Conservation (phyloP, 1,284 basidiomycete species). For the Naganishia albida region DNA sequence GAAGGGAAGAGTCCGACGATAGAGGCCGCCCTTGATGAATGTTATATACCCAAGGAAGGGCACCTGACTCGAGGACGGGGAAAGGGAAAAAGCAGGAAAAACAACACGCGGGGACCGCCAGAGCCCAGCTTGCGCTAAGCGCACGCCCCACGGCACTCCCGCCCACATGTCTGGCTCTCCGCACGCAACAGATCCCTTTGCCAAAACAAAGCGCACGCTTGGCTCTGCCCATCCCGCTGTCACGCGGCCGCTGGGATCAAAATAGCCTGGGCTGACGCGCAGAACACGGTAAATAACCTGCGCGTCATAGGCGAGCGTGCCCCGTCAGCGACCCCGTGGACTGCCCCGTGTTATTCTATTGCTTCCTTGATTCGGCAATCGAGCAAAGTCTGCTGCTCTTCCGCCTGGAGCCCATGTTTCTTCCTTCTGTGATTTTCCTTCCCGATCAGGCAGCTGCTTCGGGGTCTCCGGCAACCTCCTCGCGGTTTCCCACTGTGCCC, state of each 20-base stretch:
- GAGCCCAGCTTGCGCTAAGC: constrained; percentile 4
- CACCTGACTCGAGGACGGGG: constrained; percentile 13
- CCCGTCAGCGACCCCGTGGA: constrained; percentile 1
- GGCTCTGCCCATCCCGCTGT: neutral
- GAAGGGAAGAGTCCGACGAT: neutral
- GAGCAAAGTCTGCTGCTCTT: constrained; percentile 1
- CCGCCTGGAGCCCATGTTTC: neutral
- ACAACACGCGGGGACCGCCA: constrained; percentile 12
- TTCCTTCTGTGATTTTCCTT: neutral
- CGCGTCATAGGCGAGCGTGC: constrained; percentile 8
- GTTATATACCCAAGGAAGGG: constrained; percentile 5
- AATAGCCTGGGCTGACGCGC: neutral
- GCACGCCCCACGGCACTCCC: constrained; percentile 6
- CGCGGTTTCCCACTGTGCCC: too few species aligned
- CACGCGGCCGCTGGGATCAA: neutral
- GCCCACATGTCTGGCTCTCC: constrained; percentile 4
- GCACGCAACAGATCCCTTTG: neutral
- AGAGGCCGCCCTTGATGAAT: neutral
- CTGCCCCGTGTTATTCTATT: constrained; percentile 8
- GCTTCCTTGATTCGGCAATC: constrained; percentile 9
- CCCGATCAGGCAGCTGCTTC: constrained; percentile 1
- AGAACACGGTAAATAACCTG: neutral
- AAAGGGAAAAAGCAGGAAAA: constrained; percentile 10
- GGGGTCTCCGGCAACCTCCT: too few species aligned
- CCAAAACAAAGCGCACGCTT: neutral